Percentiles rank a stretch among this genome's conserved stretches.
Evolutionary conservation across 345 rosid species (phyloP).

Genomic region (Noccaea bulbosa): DNA sequence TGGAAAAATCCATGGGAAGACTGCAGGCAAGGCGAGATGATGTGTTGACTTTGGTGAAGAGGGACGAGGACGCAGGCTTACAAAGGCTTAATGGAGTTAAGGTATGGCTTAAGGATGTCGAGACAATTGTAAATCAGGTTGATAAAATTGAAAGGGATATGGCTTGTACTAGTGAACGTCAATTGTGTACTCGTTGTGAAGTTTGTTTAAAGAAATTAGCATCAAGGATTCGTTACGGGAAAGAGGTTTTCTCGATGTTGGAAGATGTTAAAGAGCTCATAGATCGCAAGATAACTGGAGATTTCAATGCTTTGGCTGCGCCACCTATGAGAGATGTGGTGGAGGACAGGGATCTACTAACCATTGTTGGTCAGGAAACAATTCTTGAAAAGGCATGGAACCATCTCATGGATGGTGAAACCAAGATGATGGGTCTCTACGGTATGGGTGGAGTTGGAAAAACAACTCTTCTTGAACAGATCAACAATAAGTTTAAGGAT

Average conservation of each 20-base stretch:
- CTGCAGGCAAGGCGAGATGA: too few relatives aligned
- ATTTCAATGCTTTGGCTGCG: background rate
- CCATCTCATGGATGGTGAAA: background rate
- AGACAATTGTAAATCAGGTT: background rate
- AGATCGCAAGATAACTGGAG: background rate
- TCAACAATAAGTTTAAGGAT: slow-evolving; percentile 22
- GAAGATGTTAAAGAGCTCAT: background rate
- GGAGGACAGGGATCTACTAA: background rate
- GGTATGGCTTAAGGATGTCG: slow-evolving; percentile 16
- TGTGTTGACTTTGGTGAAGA: too few relatives aligned
- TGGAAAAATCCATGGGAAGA: too few relatives aligned
- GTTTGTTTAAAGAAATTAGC: background rate
- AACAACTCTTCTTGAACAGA: slow-evolving; percentile 38
- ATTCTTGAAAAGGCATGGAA: background rate
- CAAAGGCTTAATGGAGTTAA: background rate
- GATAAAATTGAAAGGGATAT: background rate
- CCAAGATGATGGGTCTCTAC: slow-evolving; percentile 28
- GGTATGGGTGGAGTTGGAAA: slow-evolving; percentile 45
- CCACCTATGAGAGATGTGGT: background rate
- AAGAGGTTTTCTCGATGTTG: background rate
- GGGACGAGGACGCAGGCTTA: too few relatives aligned
- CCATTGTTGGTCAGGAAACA: background rate
- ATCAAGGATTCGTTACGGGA: background rate
- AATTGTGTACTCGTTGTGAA: slow-evolving; percentile 4
- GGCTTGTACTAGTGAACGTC: background rate